Base-by-base conservation (phyloP, 106 monocot genomes). In the Apostasia ramifera region DNA sequence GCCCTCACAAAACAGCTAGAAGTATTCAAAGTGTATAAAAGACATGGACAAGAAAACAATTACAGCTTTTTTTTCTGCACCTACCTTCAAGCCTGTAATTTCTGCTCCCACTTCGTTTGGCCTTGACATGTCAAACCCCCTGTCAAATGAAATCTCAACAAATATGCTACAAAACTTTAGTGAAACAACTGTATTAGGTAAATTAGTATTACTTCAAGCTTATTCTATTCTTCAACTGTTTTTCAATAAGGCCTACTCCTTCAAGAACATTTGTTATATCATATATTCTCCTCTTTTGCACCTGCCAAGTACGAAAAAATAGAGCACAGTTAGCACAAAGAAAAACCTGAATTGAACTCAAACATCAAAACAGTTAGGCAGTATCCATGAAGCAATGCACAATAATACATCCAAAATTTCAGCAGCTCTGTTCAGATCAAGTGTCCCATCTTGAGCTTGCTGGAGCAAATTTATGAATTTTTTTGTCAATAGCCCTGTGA, bases 221-320 rank as follows among this genome's bases (percentile, higher is more conserved):
- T 67, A 95, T 91, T 70, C 76, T 83, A 72, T 95, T 95, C 76
- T 95, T 95, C 72, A 91, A 72, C 53, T 84, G 86, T 55, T 95
- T 95, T 74, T 88, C 95, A 59, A 95, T 95, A 53, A 95, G 65
- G 11, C 83, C 88, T 47, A 95, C 88, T 67, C 95, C 95, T 81
- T 95, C 95, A 71, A 95, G 85, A 78, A 95, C 95, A 79, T 95
- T 95, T 56, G 95, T 95, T 74, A 95, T 95, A 71, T 95, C 95
- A 86, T 95, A 95, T 57, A 95, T 95, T 71, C 95, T 82, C 68
- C 95, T 79, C 72, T 95, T 95, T 54, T 95, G 95, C 41, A 95
- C 95, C 95, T 95, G 73, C 39, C 67, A 61, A 57, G 53, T 13
- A 39, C 3, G 4, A 3, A 45, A 42, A 62, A 10, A 60, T 44